Conservation (phyloP, 2,329 filamentous ascomycete species). For the Myriosclerotinia duriaeana region DNA sequence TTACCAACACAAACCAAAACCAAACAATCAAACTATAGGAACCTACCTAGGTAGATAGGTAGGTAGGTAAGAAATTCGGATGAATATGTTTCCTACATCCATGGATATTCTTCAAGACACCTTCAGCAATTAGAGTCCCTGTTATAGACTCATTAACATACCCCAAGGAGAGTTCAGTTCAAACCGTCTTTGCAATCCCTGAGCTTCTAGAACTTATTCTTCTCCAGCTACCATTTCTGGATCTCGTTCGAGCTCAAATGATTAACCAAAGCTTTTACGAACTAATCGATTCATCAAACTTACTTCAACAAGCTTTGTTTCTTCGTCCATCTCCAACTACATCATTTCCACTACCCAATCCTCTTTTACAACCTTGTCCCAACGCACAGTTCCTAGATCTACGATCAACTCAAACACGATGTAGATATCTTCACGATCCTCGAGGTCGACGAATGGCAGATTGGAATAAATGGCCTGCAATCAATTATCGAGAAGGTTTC, state of each 20-base stretch:
- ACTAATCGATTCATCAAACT: slow-evolving; percentile 17
- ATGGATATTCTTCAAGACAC: not conserved
- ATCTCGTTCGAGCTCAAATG: slow-evolving; percentile 23
- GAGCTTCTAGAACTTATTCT: slow-evolving; percentile 22
- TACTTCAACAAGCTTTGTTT: slow-evolving; percentile 17
- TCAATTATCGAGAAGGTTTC: not conserved
- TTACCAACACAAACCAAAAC: slow-evolving; percentile 10
- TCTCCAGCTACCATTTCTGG: slow-evolving; percentile 16
- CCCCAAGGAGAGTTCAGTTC: not conserved
- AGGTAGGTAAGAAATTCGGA: not conserved
- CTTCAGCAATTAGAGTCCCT: not conserved
- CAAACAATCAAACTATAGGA: not conserved
- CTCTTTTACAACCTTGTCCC: too few relatives aligned
- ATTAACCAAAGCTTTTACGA: not conserved
- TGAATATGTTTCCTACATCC: not conserved
- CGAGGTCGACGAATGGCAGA: not conserved
- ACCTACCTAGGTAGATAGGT: not conserved
- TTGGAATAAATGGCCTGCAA: slow-evolving; percentile 10
- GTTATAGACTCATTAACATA: not conserved
- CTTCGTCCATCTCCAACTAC: slow-evolving; percentile 5
- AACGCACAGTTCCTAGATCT: slow-evolving; percentile 22
- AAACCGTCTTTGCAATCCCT: slow-evolving; percentile 18
- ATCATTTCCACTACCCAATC: not conserved
- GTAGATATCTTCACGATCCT: slow-evolving; percentile 12
- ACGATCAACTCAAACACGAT: slow-evolving; percentile 8